Conservation (phyloP, 1,284 basidiomycete species). For the Kalmanozyma brasiliensis region DNA sequence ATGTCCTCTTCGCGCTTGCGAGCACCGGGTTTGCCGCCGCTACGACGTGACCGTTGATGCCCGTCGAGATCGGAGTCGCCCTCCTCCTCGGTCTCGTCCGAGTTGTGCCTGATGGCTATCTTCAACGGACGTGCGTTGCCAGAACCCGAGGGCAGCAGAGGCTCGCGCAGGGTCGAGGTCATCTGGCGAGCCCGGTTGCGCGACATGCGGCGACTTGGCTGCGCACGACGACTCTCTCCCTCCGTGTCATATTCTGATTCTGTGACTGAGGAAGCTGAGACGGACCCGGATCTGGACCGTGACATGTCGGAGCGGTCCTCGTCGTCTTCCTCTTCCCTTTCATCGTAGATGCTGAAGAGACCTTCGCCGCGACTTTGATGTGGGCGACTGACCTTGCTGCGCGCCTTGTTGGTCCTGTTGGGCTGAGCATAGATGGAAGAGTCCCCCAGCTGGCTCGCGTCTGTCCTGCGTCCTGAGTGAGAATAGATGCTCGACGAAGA, state of each 20-base stretch:
- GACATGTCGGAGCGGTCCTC: constrained; percentile 40
- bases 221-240: constrained; percentile 26
- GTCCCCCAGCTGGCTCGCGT: constrained; percentile 16
- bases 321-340: constrained; percentile 19
- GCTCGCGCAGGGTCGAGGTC: constrained; percentile 44
- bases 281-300: constrained; percentile 30
- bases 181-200: constrained; percentile 49
- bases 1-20: constrained; percentile 14
- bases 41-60: constrained; percentile 6
- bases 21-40: not conserved
- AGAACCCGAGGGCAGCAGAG: constrained; percentile 37
- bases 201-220: constrained; percentile 23
- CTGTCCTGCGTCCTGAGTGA: constrained; percentile 3
- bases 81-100: constrained; percentile 13
- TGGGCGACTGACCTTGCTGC: constrained; percentile 8
- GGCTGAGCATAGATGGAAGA: constrained; percentile 29
- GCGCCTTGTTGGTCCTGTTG: constrained; percentile 18
- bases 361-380: constrained; percentile 17
- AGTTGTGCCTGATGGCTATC: constrained; percentile 15
- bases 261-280: constrained; percentile 49
- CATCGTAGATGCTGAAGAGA: constrained; percentile 46
- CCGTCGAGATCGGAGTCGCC: constrained; percentile 24
- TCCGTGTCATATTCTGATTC: constrained; percentile 45
- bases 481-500: constrained; percentile 27
- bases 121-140: constrained; percentile 23